Percentiles rank a stretch among this genome's conserved stretches.
These are phyloP conservation scores for Pisolithus microcarpus DNA, from an alignment of 768 basidiomycete species.

Conservation along the genomic window DNA sequence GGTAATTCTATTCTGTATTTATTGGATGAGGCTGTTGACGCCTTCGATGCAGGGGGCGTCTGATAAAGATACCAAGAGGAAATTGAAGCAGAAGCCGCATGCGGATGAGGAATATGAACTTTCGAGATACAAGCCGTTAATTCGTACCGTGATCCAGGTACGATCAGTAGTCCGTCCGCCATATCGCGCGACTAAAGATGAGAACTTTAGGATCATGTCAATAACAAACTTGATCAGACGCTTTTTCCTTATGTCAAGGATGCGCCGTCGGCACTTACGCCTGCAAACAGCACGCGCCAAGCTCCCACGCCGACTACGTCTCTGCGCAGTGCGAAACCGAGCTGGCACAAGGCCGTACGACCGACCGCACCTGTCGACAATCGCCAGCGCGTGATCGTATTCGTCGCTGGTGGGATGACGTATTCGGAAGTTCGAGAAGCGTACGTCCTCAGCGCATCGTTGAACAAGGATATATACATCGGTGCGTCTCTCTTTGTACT, in stretches of 20 bases:
- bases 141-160: conserved; percentile 82
- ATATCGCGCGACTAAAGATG: background rate
- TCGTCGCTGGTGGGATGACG: conserved; percentile 92
- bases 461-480: conserved; percentile 87
- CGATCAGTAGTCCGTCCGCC: background rate
- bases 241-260: conserved; percentile 91
- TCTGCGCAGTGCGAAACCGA: conserved; percentile 81
- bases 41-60: conserved; percentile 46
- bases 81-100: conserved; percentile 65
- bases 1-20: conserved; percentile 15
- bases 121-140: conserved; percentile 82
- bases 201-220: conserved; percentile 64
- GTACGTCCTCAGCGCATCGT: conserved; percentile 64
- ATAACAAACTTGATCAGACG: conserved; percentile 66
- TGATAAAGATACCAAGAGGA: conserved; percentile 76
- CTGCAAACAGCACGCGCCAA: conserved; percentile 40
- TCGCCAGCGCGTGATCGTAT: conserved; percentile 77
- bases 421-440: conserved; percentile 91
- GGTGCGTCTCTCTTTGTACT: conserved; percentile 41
- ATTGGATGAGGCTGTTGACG: background rate
- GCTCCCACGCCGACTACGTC: conserved; percentile 60
- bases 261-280: conserved; percentile 46
- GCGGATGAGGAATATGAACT: conserved; percentile 95
- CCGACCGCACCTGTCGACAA: conserved; percentile 44
- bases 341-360: conserved; percentile 77